Base-by-base conservation (phyloP, 495 filamentous ascomycete genomes). In the Jackrogersella minutella region DNA sequence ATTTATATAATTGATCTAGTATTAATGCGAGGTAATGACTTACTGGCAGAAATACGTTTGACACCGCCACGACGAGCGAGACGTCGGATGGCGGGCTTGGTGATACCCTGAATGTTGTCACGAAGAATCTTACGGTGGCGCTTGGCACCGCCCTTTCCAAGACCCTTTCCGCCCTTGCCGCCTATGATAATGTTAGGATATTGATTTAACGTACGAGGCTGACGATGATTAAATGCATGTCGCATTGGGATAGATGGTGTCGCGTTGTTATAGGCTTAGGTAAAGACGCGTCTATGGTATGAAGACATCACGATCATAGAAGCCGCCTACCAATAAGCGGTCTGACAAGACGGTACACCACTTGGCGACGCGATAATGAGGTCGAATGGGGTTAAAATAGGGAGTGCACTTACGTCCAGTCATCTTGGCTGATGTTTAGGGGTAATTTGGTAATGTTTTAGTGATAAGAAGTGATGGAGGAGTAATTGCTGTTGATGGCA, bases 51-150 rank as follows among this genome's bases (percentile, higher is more conserved):
- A 85, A 99, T 99, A 97, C 96, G 95, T 92, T 99, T 97, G 86
- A 97, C 93, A 93, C 93, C 93, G 84, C 93, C 93, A 92, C 93
- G 93, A 80, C 93, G 93, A 64, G 95, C 95, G 81, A 99, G 95
- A 96, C 95, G 96, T 80, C 95, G 93, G 85, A 99, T 99, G 78
- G 95, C 95, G 79, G 95, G 95, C 92, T 99, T 99, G 81, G 95
- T 99, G 82, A 99, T 99, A 86, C 95, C 95, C 78, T 97, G 94
- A 79, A 98, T 97, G 90, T 97, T 98, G 90, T 98, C 94, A 79
- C 94, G 92, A 78, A 99, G 87, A 84, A 99, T 97, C 90, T 98
- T 99, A 74, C 95, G 90, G 82, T 97, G 93, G 81, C 93, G 93
- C 90, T 97, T 97, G 85, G 86, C 86, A 73, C 86, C 86, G 58